These are phyloP conservation scores for Escovopsis weberi DNA, from an alignment of 2,329 filamentous ascomycete species.

Conservation along the genomic window DNA sequence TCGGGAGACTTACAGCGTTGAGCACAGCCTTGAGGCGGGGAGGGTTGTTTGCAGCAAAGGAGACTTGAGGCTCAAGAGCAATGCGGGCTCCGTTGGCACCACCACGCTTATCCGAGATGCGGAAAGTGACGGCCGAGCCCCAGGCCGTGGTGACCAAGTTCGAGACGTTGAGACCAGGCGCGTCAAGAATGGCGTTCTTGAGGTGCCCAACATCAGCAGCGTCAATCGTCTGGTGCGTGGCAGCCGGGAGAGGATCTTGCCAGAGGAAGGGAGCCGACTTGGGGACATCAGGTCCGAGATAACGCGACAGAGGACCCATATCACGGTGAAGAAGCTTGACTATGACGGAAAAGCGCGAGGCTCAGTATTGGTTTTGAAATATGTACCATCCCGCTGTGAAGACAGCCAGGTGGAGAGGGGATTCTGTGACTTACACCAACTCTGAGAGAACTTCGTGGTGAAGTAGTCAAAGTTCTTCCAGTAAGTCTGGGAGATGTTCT, in stretches of 20 bases:
- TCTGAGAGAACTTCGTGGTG: conserved; percentile 51
- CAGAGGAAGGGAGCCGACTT: conserved; percentile 46
- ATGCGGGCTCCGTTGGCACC: conserved; percentile 70
- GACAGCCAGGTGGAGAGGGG: background rate
- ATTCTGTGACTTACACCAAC: conserved; percentile 42
- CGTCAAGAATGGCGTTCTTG: conserved; percentile 51
- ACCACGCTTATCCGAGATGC: conserved; percentile 63
- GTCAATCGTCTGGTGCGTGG: conserved; percentile 41
- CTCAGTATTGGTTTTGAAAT: too few relatives aligned
- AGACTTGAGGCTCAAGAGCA: conserved; percentile 53
- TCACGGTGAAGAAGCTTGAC: conserved; percentile 65
- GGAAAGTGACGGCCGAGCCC: conserved; percentile 57
- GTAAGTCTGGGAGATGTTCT: conserved; percentile 60
- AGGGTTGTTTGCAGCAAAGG: conserved; percentile 63
- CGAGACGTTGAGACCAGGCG: conserved; percentile 38
- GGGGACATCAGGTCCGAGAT: conserved; percentile 60
- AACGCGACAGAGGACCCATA: conserved; percentile 55
- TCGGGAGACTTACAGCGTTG: conserved; percentile 16
- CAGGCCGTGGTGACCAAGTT: conserved; percentile 53
- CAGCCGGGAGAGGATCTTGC: conserved; percentile 56
- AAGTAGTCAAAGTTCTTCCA: conserved; percentile 53
- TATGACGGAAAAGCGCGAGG: background rate
- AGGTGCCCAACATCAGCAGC: conserved; percentile 45
- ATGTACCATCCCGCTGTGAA: background rate
- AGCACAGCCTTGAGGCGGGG: conserved; percentile 47